Conservation (phyloP, 2,329 filamentous ascomycete genomes). For the Beauveria varroae region DNA sequence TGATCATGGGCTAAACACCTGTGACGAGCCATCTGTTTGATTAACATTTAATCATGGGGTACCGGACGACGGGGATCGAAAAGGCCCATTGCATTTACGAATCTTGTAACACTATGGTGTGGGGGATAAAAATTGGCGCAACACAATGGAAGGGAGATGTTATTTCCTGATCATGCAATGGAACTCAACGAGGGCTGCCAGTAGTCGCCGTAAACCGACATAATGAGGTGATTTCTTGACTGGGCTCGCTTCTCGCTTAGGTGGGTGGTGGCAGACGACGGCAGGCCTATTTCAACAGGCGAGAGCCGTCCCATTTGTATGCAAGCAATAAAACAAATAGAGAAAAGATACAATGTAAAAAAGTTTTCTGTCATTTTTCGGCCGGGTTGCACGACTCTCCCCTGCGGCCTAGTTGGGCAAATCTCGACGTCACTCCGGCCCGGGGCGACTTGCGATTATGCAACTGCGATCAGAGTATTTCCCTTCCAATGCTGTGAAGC, state of each 20-base stretch:
- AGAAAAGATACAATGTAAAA: conserved; percentile 8
- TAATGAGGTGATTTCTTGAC: conserved; percentile 4
- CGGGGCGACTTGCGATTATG: background rate
- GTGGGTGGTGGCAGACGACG: conserved; percentile 6
- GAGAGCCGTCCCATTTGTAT: conserved; percentile 10
- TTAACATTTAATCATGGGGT: conserved; percentile 7
- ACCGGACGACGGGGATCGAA: conserved; percentile 3
- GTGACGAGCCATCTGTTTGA: conserved; percentile 5
- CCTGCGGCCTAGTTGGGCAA: background rate
- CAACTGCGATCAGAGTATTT: no score
- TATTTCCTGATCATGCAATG: conserved; percentile 4
- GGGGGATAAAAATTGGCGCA: conserved; percentile 11
- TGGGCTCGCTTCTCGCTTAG: background rate
- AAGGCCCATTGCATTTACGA: conserved; percentile 8
- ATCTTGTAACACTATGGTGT: conserved; percentile 13
- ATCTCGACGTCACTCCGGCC: background rate
- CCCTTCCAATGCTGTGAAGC: no score
- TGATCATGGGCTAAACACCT: conserved; percentile 58
- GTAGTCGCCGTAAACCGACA: background rate
- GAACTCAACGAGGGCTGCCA: background rate
- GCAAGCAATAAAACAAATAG: conserved; percentile 9
- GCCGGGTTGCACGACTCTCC: background rate
- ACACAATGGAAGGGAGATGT: conserved; percentile 9
- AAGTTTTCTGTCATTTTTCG: background rate
- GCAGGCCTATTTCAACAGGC: background rate